These are phyloP conservation scores for Elsinoe arachidis DNA, from an alignment of 2,329 filamentous ascomycete genomes.

Conservation along the genomic window DNA sequence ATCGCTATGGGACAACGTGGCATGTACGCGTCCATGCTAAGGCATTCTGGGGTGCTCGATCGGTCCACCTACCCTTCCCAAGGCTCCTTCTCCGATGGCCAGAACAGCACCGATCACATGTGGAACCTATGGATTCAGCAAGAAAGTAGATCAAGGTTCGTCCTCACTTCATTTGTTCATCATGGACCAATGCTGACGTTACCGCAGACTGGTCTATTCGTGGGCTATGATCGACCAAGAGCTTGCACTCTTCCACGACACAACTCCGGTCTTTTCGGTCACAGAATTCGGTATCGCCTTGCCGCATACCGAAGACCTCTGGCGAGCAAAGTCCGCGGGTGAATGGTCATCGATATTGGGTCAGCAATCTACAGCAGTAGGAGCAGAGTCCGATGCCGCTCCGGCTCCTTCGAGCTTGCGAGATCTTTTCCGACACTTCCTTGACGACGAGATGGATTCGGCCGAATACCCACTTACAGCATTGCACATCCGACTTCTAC, in stretches of 20 bases:
- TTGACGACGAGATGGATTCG: slow-evolving; percentile 52
- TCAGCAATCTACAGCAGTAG: slow-evolving; percentile 47
- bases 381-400: slow-evolving; percentile 45
- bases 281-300: slow-evolving; percentile 58
- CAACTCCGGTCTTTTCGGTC: slow-evolving; percentile 53
- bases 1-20: slow-evolving; percentile 65
- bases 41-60: slow-evolving; percentile 60
- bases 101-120: slow-evolving; percentile 41
- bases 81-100: slow-evolving; percentile 39
- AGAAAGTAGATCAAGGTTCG: slow-evolving; percentile 42
- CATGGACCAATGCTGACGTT: slow-evolving; percentile 18
- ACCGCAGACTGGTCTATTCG: slow-evolving; percentile 58
- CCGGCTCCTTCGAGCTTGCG: slow-evolving; percentile 50
- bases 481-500: slow-evolving; percentile 55
- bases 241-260: slow-evolving; percentile 58
- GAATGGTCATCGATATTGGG: slow-evolving; percentile 55
- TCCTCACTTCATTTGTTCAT: slow-evolving; percentile 28
- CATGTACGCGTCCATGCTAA: slow-evolving; percentile 66
- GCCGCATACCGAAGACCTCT: slow-evolving; percentile 54
- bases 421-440: slow-evolving; percentile 59
- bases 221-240: slow-evolving; percentile 70
- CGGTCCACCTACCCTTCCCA: slow-evolving; percentile 31
- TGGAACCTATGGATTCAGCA: slow-evolving; percentile 59
- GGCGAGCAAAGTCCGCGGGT: slow-evolving; percentile 50
- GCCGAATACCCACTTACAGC: slow-evolving; percentile 45